phyloP scores from a whole-genome alignment of 1,284 basidiomycete genomes.

The Sporisorium sorghi region DNA sequence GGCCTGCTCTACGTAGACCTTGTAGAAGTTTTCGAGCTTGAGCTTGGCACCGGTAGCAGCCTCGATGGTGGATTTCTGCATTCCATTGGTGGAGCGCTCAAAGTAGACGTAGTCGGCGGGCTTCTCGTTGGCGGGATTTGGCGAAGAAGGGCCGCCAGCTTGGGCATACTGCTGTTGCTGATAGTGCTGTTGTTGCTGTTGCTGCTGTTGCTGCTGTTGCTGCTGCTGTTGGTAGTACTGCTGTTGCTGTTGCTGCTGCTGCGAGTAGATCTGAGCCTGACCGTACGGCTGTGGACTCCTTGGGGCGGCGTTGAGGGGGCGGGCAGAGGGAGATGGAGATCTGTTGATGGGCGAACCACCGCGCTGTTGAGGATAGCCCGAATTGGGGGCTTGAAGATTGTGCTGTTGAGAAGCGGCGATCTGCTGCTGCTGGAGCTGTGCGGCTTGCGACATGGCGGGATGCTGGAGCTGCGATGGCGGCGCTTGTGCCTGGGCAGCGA shows the following conservation, averaged over 20 bases:
- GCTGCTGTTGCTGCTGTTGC: slow-evolving; percentile 26
- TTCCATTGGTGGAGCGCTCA: slow-evolving; percentile 83
- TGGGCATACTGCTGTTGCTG: slow-evolving; percentile 34
- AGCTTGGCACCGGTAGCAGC: slow-evolving; percentile 95
- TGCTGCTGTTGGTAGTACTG: slow-evolving; percentile 14
- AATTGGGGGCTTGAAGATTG: slow-evolving; percentile 41
- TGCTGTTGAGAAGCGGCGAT: slow-evolving; percentile 48
- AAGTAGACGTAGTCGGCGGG: slow-evolving; percentile 90
- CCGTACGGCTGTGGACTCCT: slow-evolving; percentile 40
- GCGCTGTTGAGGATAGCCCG: slow-evolving; percentile 28
- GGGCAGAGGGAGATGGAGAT: slow-evolving; percentile 48
- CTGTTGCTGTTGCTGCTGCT: slow-evolving; percentile 33
- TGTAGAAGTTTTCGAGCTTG: slow-evolving; percentile 97
- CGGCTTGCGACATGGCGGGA: slow-evolving; percentile 62
- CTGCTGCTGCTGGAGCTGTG: slow-evolving; percentile 64
- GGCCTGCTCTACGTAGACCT: slow-evolving; percentile 90
- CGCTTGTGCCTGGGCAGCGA: slow-evolving; percentile 60
- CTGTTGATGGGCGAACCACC: slow-evolving; percentile 33
- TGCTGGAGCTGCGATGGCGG: slow-evolving; percentile 65
- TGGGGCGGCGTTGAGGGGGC: slow-evolving; percentile 33
- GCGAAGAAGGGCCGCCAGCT: slow-evolving; percentile 35
- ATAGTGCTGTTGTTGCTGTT: slow-evolving; percentile 37
- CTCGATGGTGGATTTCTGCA: slow-evolving; percentile 88
- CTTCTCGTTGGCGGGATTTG: slow-evolving; percentile 67
- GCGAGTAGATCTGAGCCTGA: slow-evolving; percentile 42